Evolutionary conservation across 2,329 filamentous ascomycete genomes (phyloP).

Genomic region (Seiridium unicorne): DNA sequence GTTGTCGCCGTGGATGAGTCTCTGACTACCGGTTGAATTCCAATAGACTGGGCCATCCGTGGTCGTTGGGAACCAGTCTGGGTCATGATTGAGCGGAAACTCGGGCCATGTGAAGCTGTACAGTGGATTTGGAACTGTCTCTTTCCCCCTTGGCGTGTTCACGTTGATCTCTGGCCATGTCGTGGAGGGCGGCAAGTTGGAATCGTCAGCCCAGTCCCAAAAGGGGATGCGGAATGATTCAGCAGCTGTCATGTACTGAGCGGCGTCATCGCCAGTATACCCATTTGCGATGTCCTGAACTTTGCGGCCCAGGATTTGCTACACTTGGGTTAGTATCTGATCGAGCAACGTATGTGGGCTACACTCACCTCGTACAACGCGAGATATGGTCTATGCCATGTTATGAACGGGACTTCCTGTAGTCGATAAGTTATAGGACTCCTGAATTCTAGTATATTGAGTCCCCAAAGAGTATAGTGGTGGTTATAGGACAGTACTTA

Average conservation of each 20-base stretch:
- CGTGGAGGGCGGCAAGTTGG: slow-evolving; percentile 39
- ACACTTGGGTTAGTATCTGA: not conserved
- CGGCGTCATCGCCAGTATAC: slow-evolving; percentile 35
- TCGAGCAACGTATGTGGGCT: slow-evolving; percentile 9
- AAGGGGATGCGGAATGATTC: slow-evolving; percentile 46
- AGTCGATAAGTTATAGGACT: slow-evolving; percentile 6
- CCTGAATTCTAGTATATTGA: too few relatives aligned
- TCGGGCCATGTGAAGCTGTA: slow-evolving; percentile 48
- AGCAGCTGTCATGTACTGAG: slow-evolving; percentile 42
- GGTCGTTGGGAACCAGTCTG: slow-evolving; percentile 30
- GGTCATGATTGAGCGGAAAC: slow-evolving; percentile 30
- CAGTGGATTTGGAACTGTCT: slow-evolving; percentile 49
- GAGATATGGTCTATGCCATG: slow-evolving; percentile 58
- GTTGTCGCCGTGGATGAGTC: slow-evolving; percentile 32
- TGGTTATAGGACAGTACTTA: slow-evolving; percentile 22
- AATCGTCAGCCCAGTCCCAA: slow-evolving; percentile 52
- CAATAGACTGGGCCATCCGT: slow-evolving; percentile 26
- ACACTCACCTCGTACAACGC: slow-evolving; percentile 50
- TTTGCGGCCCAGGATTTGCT: slow-evolving; percentile 51
- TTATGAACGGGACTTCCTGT: slow-evolving; percentile 47
- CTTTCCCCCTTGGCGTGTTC: slow-evolving; percentile 36
- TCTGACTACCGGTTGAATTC: slow-evolving; percentile 33
- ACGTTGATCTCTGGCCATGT: slow-evolving; percentile 35
- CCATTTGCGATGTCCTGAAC: slow-evolving; percentile 43
- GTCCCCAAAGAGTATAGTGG: not conserved